Percentiles rank a stretch among this genome's conserved stretches.
Evolutionary conservation across 331 rosid species (phyloP).

Genomic region (Malus hybrid): DNA sequence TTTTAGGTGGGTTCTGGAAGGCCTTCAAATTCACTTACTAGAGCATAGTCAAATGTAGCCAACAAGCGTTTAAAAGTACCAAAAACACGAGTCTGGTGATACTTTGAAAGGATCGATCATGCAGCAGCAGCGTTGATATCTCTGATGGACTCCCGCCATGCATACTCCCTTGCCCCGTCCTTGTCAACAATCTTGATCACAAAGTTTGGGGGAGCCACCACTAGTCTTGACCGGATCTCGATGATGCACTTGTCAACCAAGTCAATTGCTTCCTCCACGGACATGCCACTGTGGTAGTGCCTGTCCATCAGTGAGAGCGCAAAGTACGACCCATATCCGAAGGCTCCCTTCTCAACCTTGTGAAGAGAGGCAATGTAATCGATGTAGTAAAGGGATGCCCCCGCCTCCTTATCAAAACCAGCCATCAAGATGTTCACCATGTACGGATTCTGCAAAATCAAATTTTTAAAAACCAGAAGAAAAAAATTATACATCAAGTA

Average conservation of each 20-base stretch:
- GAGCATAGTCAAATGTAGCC: not conserved
- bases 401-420: conserved; percentile 88
- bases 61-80: not conserved
- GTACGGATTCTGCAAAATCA: conserved; percentile 69
- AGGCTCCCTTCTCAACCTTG: conserved; percentile 98
- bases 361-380: conserved; percentile 97
- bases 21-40: not conserved
- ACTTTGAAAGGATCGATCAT: conserved; percentile 21
- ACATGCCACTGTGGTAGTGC: conserved; percentile 84
- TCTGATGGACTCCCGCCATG: conserved; percentile 77
- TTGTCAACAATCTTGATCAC: conserved; percentile 92
- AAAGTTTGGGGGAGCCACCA: conserved; percentile 90
- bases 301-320: conserved; percentile 91
- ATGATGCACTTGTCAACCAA: conserved; percentile 66
- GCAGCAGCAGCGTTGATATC: conserved; percentile 43
- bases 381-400: conserved; percentile 80
- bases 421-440: conserved; percentile 85
- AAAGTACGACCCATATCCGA: conserved; percentile 90
- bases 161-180: conserved; percentile 88
- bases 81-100: conserved; percentile 2
- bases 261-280: conserved; percentile 63
- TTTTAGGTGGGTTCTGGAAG: conserved; percentile 4
- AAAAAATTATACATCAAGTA: conserved; percentile 8
- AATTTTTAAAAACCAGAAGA: not conserved
- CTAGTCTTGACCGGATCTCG: conserved; percentile 73